Percentiles rank a stretch among this genome's conserved stretches.
These are phyloP conservation scores for Trichosporon sp. DNA, from an alignment of 1,284 basidiomycete species.

Conservation along the genomic window DNA sequence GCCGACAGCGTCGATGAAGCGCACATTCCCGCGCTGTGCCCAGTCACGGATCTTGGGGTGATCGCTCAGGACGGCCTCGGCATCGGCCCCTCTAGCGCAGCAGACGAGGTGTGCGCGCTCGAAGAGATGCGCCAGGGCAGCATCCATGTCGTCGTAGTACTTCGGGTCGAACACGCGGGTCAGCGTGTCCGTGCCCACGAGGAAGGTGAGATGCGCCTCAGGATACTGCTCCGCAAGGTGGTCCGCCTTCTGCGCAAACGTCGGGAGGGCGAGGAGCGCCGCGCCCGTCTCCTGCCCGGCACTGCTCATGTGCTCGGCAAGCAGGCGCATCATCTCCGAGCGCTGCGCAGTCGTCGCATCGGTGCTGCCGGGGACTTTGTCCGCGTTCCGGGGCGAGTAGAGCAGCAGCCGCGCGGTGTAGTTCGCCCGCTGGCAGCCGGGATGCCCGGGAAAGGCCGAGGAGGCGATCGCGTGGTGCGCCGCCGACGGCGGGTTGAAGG, in stretches of 20 bases:
- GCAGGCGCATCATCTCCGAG: constrained; percentile 72
- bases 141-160: constrained; percentile 63
- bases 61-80: constrained; percentile 12
- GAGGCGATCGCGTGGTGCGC: constrained; percentile 77
- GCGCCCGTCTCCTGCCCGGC: constrained; percentile 54
- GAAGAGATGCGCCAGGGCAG: constrained; percentile 31
- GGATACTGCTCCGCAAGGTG: constrained; percentile 36
- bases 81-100: constrained; percentile 47
- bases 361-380: constrained; percentile 66
- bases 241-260: constrained; percentile 76
- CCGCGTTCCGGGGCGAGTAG: constrained; percentile 81
- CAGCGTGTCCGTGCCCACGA: constrained; percentile 84
- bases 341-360: constrained; percentile 73
- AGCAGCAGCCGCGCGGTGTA: constrained; percentile 77
- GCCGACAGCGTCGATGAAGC: constrained; percentile 55
- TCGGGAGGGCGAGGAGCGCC: constrained; percentile 78
- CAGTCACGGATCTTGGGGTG: constrained; percentile 51
- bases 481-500: constrained; percentile 87
- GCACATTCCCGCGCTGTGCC: constrained; percentile 55
- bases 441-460: constrained; percentile 25
- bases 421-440: constrained; percentile 41
- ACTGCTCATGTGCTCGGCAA: constrained; percentile 51
- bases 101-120: constrained; percentile 60
- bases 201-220: constrained; percentile 32
- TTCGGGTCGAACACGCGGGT: constrained; percentile 72